Evolutionary conservation across 805 yeast species (phyloP).

Genomic region (Candida nemodendra): DNA sequence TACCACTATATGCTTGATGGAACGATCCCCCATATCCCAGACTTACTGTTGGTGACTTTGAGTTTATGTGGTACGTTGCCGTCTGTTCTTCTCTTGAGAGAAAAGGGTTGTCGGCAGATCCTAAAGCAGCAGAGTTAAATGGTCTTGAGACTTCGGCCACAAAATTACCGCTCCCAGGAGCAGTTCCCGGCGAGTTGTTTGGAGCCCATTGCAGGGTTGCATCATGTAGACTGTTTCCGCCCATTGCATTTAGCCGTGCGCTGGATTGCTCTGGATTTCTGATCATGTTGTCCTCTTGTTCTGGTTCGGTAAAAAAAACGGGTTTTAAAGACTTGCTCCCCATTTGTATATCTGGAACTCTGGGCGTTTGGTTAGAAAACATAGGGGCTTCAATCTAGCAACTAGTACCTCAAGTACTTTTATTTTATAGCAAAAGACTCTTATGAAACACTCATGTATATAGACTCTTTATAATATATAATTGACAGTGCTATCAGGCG

Average conservation of each 20-base stretch:
- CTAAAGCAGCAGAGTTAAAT: conserved; percentile 1
- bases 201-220: conserved; percentile 2
- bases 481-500: too few relatives aligned
- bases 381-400: conserved; percentile 1
- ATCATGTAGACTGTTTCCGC: too few relatives aligned
- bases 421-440: too few relatives aligned
- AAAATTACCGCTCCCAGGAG: conserved; percentile 8
- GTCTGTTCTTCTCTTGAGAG: conserved; percentile 13
- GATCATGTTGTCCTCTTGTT: neutral
- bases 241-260: neutral
- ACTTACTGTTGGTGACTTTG: conserved; percentile 7
- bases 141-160: conserved; percentile 6
- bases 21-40: conserved; percentile 1
- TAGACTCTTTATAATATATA: too few relatives aligned
- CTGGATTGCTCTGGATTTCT: conserved; percentile 1
- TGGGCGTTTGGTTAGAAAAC: conserved; percentile 19
- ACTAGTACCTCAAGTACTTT: neutral
- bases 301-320: conserved; percentile 22
- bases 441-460: too few relatives aligned
- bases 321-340: conserved; percentile 17
- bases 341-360: conserved; percentile 14
- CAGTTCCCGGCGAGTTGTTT: conserved; percentile 3
- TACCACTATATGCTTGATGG: conserved; percentile 2
- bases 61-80: neutral
- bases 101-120: conserved; percentile 13